A percentile compares a stretch with the other conserved stretches of the same genome.
phyloP scores from a whole-genome alignment of 192 early-diverging fungal species.

The Linnemannia exigua region DNA sequence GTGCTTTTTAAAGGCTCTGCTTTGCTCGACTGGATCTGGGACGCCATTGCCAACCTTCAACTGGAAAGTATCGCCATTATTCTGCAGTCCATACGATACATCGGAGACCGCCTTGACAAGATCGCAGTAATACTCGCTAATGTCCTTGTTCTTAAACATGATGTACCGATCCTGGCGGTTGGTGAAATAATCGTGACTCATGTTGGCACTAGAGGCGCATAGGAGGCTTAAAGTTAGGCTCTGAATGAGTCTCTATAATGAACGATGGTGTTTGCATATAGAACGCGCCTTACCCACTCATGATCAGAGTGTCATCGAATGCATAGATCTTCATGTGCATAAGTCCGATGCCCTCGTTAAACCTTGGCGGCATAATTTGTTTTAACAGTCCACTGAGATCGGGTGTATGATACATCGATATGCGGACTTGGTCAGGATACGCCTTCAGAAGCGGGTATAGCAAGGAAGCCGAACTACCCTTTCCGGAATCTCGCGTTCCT shows the following conservation, averaged over 20 bases:
- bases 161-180: slow-evolving; percentile 97
- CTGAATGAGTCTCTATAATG: not conserved
- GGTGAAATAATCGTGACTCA: slow-evolving; percentile 95
- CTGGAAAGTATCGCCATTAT: slow-evolving; percentile 12
- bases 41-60: slow-evolving; percentile 22
- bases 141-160: slow-evolving; percentile 66
- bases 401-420: slow-evolving; percentile 93
- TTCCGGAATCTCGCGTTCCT: slow-evolving; percentile 74
- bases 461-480: slow-evolving; percentile 76
- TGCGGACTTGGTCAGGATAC: slow-evolving; percentile 73
- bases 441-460: slow-evolving; percentile 73
- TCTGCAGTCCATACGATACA: slow-evolving; percentile 71
- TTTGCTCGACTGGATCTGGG: slow-evolving; percentile 73
- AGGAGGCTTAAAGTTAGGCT: not conserved
- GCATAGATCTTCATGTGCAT: slow-evolving; percentile 96
- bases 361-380: slow-evolving; percentile 82
- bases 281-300: slow-evolving; percentile 75
- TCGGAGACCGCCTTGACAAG: slow-evolving; percentile 73
- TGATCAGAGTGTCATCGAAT: slow-evolving; percentile 87
- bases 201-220: slow-evolving; percentile 82
- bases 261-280: not conserved
- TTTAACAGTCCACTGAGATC: slow-evolving; percentile 79
- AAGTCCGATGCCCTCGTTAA: slow-evolving; percentile 94
- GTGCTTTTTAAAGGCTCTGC: slow-evolving; percentile 66
- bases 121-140: slow-evolving; percentile 81